phyloP scores from a whole-genome alignment of 2,329 filamentous ascomycete species.

The Beauveria sp. region DNA sequence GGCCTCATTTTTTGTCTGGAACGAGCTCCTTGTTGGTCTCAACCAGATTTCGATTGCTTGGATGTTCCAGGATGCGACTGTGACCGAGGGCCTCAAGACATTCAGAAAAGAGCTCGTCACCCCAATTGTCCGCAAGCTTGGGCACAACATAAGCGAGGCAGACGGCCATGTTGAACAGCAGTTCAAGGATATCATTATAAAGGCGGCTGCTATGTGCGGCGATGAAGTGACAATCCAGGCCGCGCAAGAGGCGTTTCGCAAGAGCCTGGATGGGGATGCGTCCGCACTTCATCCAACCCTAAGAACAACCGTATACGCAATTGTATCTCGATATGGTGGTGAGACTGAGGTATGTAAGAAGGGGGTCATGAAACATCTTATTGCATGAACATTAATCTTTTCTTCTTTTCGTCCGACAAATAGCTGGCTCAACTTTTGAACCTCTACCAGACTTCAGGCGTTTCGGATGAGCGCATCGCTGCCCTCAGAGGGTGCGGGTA shows the following conservation, averaged over 20 bases:
- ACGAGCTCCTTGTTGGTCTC: constrained; percentile 75
- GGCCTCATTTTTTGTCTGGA: constrained; percentile 89
- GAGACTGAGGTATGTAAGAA: constrained; percentile 57
- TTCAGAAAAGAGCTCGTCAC: constrained; percentile 76
- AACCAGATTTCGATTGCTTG: constrained; percentile 72
- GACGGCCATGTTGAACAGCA: constrained; percentile 90
- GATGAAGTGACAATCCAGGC: constrained; percentile 72
- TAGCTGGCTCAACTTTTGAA: constrained; percentile 64
- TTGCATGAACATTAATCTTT: background rate
- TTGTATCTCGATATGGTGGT: constrained; percentile 76
- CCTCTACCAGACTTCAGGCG: constrained; percentile 46
- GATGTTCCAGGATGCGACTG: constrained; percentile 65
- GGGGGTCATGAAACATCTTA: too few species aligned
- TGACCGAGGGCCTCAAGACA: constrained; percentile 68
- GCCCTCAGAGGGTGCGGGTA: constrained; percentile 78
- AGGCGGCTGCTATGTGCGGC: constrained; percentile 69
- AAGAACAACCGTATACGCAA: constrained; percentile 76
- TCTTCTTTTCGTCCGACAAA: constrained; percentile 30
- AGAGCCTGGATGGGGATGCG: constrained; percentile 71
- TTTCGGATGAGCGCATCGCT: constrained; percentile 77
- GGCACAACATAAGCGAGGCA: constrained; percentile 76
- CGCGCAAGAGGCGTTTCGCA: constrained; percentile 82
- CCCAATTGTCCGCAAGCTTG: constrained; percentile 74
- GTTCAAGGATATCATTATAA: constrained; percentile 88
- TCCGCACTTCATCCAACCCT: constrained; percentile 87